Conservation (phyloP, 257 asterid genomes). For the Solanum virginianum region DNA sequence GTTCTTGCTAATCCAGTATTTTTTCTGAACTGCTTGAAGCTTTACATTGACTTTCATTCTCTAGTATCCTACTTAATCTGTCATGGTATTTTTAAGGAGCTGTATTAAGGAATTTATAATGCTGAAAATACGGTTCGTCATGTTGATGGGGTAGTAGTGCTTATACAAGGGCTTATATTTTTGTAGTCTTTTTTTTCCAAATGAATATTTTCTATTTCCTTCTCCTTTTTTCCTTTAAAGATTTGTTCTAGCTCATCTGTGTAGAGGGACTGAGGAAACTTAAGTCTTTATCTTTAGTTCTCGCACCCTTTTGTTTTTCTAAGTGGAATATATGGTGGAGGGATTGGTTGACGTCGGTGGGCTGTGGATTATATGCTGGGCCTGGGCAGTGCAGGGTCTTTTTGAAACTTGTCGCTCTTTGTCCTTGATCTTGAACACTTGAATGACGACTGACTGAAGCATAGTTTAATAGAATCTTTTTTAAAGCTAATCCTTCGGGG, state of each 20-base stretch:
- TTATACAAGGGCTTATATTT: neutral
- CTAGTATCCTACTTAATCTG: neutral
- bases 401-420: neutral
- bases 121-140: neutral
- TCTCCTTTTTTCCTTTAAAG: neutral
- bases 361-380: neutral
- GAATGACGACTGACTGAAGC: neutral
- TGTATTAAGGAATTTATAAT: neutral
- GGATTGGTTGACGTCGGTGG: neutral
- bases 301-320: neutral
- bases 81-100: neutral
- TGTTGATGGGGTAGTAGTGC: neutral
- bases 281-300: neutral
- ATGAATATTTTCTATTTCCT: neutral
- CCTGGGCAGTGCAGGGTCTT: neutral
- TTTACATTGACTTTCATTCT: neutral
- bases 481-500: neutral
- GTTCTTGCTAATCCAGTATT: neutral
- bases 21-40: neutral
- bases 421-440: neutral
- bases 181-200: neutral
- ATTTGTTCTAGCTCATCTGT: neutral
- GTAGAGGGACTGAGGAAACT: neutral
- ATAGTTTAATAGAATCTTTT: neutral
- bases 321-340: neutral